phyloP scores from a whole-genome alignment of 2,329 filamentous ascomycete genomes.

The Talaromyces verruculosus region DNA sequence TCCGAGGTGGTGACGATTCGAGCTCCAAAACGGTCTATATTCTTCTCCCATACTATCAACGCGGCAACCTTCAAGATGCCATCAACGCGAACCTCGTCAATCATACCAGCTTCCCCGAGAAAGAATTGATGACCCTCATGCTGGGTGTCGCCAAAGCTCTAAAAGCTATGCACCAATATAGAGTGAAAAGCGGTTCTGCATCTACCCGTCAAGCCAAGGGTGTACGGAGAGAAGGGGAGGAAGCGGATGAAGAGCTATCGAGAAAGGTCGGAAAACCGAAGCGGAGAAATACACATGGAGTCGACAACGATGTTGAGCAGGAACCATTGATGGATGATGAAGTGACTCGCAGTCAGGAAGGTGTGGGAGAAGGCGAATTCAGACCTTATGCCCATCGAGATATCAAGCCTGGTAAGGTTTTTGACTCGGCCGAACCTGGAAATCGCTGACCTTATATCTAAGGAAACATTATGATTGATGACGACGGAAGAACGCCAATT shows the following conservation, averaged over 20 bases:
- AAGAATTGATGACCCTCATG: constrained; percentile 83
- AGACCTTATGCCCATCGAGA: constrained; percentile 91
- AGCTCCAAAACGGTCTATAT: constrained; percentile 94
- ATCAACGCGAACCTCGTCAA: constrained; percentile 99
- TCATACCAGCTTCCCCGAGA: constrained; percentile 84
- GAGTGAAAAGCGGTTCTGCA: constrained; percentile 58
- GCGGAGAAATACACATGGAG: constrained; percentile 47
- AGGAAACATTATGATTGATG: constrained; percentile 97
- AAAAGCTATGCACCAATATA: constrained; percentile 88
- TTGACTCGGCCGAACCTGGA: background rate
- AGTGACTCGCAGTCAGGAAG: constrained; percentile 65
- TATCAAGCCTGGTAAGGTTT: constrained; percentile 81
- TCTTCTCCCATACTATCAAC: constrained; percentile 87
- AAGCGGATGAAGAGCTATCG: constrained; percentile 50
- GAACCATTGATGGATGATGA: constrained; percentile 81
- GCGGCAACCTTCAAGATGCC: constrained; percentile 94
- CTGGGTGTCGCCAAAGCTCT: constrained; percentile 87
- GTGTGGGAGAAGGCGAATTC: constrained; percentile 65
- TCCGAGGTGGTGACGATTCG: constrained; percentile 58
- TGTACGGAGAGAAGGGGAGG: constrained; percentile 56
- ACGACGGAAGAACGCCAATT: constrained; percentile 82
- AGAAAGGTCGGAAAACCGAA: constrained; percentile 40
- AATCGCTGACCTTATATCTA: background rate
- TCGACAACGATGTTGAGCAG: constrained; percentile 67
- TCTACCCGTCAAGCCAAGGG: constrained; percentile 56